Conservation (phyloP, 257 asterid species). For the Fraxinus cuspidata region DNA sequence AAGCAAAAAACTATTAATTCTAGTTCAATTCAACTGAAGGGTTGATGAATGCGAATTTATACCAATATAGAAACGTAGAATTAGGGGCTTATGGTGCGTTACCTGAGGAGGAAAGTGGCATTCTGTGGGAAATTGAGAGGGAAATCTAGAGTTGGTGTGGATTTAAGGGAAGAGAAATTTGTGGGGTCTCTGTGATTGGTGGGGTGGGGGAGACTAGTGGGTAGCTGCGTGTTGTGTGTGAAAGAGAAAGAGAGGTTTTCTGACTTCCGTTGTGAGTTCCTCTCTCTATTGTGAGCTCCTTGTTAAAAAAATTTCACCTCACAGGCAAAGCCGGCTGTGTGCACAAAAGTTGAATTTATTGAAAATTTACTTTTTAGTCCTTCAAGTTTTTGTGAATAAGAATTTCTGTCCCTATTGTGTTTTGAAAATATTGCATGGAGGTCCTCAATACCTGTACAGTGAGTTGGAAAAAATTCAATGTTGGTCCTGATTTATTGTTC, state of each 20-base stretch:
- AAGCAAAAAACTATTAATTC: constrained; percentile 19
- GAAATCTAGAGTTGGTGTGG: constrained; percentile 44
- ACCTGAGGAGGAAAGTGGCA: constrained; percentile 98
- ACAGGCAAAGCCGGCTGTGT: neutral
- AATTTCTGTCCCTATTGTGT: too few species aligned
- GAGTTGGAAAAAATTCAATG: too few species aligned
- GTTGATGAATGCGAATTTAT: too few species aligned
- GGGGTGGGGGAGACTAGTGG: constrained; percentile 36
- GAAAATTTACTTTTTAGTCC: neutral
- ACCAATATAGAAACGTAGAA: neutral
- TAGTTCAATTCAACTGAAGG: constrained; percentile 1
- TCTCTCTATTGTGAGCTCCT: too few species aligned
- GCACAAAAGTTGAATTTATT: too few species aligned
- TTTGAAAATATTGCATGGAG: too few species aligned
- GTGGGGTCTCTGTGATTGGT: constrained; percentile 77
- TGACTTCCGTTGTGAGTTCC: too few species aligned
- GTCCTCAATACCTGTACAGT: too few species aligned
- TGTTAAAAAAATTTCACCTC: too few species aligned
- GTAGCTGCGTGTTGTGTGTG: too few species aligned
- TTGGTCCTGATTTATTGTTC: too few species aligned
- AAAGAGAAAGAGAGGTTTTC: too few species aligned
- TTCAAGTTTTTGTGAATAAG: neutral
- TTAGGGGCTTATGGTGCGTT: constrained; percentile 9
- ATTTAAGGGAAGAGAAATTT: constrained; percentile 45
- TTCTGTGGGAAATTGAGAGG: constrained; percentile 43